Evolutionary conservation across 495 filamentous ascomycete species (phyloP), one percentile per base, ranked within the genome.

Genomic region (Annulohypoxylon bovei): DNA sequence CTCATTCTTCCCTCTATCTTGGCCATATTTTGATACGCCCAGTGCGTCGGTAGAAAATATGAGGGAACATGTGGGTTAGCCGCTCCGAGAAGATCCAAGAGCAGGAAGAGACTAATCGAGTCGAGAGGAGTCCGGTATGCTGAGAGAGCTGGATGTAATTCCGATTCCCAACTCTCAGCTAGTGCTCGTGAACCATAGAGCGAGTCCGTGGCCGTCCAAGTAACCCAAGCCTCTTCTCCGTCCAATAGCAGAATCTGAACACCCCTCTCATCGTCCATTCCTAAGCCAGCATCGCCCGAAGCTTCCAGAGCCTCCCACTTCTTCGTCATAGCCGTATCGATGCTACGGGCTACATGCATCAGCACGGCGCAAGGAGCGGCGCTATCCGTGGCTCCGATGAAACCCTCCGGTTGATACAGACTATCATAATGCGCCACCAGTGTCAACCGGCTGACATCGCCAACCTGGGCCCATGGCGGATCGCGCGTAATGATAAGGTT

Each of bases 401-500:
- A 97, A 0, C 92, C 94, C 60, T 87, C 78, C 0, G 92, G 93
- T 12, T 79, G 82, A 33, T 90, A 81, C 78, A 93, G 91, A 72
- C 88, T 92, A 71, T 98, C 94, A 75, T 96, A 97, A 78, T 98
- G 94, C 54, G 94, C 94, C n/a, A 92, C 94, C n/a, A 97, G 82
- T 18, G 92, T 92, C 60, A 97, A 77, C 16, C 90, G 80, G 28
- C 88, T 87, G 5, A 90, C 87, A 59, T 93, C 87, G 0, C 94
- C 94, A 0, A 81, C 73, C 14, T 83, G 77, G 4, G 88, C 80
- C 88, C 92, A 92, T 2, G 94, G 94, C 11, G 94, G 94, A 73
- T 97, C 92, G 28, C 92, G 87, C 4, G 87, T 88, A 20, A 92
- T 88, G 54, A 97, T 90, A 44, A 97, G 81, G 74, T 97, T 98